These are phyloP conservation scores for Plantago rigida DNA, from an alignment of 305 asterid species.

Conservation along the genomic window DNA sequence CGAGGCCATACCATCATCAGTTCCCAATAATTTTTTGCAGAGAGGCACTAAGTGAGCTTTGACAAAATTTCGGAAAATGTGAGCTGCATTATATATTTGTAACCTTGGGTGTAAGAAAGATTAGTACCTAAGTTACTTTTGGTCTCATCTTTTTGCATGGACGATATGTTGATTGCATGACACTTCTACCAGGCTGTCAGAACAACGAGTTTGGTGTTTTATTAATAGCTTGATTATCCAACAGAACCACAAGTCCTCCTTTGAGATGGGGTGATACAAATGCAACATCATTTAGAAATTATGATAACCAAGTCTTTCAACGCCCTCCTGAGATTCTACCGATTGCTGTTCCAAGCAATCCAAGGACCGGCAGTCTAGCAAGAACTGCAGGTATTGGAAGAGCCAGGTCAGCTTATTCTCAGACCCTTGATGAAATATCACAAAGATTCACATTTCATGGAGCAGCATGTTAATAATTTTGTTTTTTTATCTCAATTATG, in stretches of 20 bases:
- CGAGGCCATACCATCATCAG: no score
- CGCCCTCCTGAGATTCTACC: slow-evolving; percentile 33
- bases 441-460: slow-evolving; percentile 30
- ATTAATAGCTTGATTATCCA: slow-evolving; percentile 23
- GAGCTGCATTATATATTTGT: no score
- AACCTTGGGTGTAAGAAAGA: no score
- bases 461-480: slow-evolving; percentile 31
- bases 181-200: slow-evolving; percentile 5
- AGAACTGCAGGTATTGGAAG: slow-evolving; percentile 31
- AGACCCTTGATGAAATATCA: slow-evolving; percentile 32
- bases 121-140: no score
- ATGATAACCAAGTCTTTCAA: slow-evolving; percentile 36
- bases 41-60: no score
- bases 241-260: slow-evolving; percentile 33
- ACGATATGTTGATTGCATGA: neutral
- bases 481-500: neutral
- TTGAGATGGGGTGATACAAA: slow-evolving; percentile 33
- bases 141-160: no score
- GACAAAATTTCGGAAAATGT: no score
- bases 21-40: no score
- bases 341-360: slow-evolving; percentile 27
- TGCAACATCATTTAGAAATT: slow-evolving; percentile 27
- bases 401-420: slow-evolving; percentile 34
- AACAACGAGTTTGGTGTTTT: slow-evolving; percentile 6
- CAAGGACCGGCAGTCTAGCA: slow-evolving; percentile 26